Conservation (phyloP, 192 early-diverging fungal genomes). For the Geranomyces variabilis region DNA sequence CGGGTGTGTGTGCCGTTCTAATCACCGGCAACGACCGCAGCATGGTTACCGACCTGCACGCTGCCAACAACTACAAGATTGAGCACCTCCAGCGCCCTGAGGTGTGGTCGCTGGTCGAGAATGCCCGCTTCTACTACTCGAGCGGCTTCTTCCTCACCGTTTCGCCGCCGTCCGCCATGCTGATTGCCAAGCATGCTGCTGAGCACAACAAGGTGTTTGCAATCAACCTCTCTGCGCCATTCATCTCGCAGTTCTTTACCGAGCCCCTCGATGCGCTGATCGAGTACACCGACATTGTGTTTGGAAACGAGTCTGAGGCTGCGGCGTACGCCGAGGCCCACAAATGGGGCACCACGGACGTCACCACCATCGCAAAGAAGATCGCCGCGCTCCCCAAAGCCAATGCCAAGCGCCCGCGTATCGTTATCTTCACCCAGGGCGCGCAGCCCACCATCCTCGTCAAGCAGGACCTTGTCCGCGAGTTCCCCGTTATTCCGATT, state of each 20-base stretch:
- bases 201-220: slow-evolving; percentile 82
- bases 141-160: slow-evolving; percentile 95
- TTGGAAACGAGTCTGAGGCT: slow-evolving; percentile 97
- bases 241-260: slow-evolving; percentile 93
- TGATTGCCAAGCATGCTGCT: slow-evolving; percentile 87
- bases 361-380: slow-evolving; percentile 80
- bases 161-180: slow-evolving; percentile 79
- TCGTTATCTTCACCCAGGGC: slow-evolving; percentile 94
- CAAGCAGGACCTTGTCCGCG: slow-evolving; percentile 53
- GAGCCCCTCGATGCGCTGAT: slow-evolving; percentile 73
- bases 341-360: slow-evolving; percentile 70
- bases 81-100: slow-evolving; percentile 69
- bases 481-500: slow-evolving; percentile 65
- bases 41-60: slow-evolving; percentile 91
- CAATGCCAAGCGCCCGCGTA: slow-evolving; percentile 69
- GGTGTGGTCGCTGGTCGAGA: slow-evolving; percentile 86
- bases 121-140: slow-evolving; percentile 89
- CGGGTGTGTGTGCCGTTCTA: slow-evolving; percentile 94
- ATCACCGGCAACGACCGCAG: slow-evolving; percentile 89
- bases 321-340: slow-evolving; percentile 78
- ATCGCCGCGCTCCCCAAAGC: slow-evolving; percentile 83
- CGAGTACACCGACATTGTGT: slow-evolving; percentile 89
- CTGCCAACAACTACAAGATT: slow-evolving; percentile 85
- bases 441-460: slow-evolving; percentile 71
- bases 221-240: slow-evolving; percentile 96